Evolutionary conservation across 2,329 filamentous ascomycete genomes (phyloP), one percentile per base, ranked within the genome.

Genomic region (Blumeriella jaapii): DNA sequence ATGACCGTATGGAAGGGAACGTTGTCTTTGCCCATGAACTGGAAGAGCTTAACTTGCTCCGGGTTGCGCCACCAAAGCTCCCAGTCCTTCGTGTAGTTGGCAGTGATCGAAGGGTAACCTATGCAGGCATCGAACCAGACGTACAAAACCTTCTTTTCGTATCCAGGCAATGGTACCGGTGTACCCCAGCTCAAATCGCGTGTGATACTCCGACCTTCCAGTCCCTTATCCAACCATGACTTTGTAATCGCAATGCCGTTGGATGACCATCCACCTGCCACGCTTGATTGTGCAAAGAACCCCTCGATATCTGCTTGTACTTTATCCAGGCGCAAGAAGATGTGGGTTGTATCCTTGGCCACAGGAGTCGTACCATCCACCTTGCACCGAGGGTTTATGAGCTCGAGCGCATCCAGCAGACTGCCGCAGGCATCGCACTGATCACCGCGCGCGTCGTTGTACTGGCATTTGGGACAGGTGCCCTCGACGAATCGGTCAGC

Each of bases 11-110:
- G 86, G 67, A 89, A 91, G 40, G 62, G 62, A 12, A 65, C 82
- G 48, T 89, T 87, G 58, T 89, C 82, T 59, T 94, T 95, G 61
- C 87, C 87, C 50, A 94, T 83, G 67, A 95, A 93, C 62, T 95
- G 87, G 59, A 91, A 94, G 9, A 95, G 71, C 54, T 80, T 73
- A 30, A 95, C 86, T 20, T 93, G 69, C 28, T 93, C 79, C 0
- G 85, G 84, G 57, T 93, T 81, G 55, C 81, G 78, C 87, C 87
- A 95, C 87, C 87, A 95, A 54, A 83, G 71, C 63, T 93, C 78
- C 87, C 87, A 95, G 44, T 93, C 69, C 28, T 77, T 70, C 4
- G 86, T 94, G 59, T 93, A 93, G 50, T 76, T 86, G 45, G 83
- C 84, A 1, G 87, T 94, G 49, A 95, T 95, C 2, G 85, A 93